Evolutionary conservation across 2,329 filamentous ascomycete genomes (phyloP).

Genomic region (Penicillium sp.): DNA sequence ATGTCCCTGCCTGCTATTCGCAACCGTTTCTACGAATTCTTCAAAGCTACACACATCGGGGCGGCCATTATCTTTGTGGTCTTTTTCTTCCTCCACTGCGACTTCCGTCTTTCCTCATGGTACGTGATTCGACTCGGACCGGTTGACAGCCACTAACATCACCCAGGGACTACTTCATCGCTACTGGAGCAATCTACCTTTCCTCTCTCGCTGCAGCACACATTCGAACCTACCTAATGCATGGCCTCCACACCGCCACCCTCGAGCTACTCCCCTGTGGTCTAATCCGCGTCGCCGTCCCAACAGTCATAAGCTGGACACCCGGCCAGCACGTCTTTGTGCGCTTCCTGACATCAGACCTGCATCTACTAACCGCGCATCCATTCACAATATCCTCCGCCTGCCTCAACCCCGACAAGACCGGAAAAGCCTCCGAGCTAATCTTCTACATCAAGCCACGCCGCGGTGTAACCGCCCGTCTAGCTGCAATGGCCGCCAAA

Average conservation of each 20-base stretch:
- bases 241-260: conserved; percentile 45
- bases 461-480: conserved; percentile 47
- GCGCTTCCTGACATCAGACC: conserved; percentile 44
- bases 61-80: conserved; percentile 51
- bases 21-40: conserved; percentile 54
- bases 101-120: conserved; percentile 52
- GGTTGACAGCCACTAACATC: neutral
- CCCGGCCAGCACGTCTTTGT: conserved; percentile 54
- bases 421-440: conserved; percentile 35
- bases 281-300: conserved; percentile 42
- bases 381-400: conserved; percentile 55
- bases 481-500: conserved; percentile 39
- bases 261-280: conserved; percentile 40
- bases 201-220: conserved; percentile 44
- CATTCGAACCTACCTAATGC: conserved; percentile 46
- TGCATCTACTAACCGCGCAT: conserved; percentile 46
- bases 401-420: conserved; percentile 26
- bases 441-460: conserved; percentile 52
- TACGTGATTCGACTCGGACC: conserved; percentile 14
- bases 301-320: conserved; percentile 44
- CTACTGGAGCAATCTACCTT: conserved; percentile 50
- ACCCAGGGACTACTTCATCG: conserved; percentile 56
- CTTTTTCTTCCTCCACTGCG: conserved; percentile 58
- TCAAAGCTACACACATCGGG: conserved; percentile 54
- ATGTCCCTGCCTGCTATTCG: conserved; percentile 51